Evolutionary conservation across 179 eudicot genomes (phyloP).

Genomic region (Pouteria campechiana): DNA sequence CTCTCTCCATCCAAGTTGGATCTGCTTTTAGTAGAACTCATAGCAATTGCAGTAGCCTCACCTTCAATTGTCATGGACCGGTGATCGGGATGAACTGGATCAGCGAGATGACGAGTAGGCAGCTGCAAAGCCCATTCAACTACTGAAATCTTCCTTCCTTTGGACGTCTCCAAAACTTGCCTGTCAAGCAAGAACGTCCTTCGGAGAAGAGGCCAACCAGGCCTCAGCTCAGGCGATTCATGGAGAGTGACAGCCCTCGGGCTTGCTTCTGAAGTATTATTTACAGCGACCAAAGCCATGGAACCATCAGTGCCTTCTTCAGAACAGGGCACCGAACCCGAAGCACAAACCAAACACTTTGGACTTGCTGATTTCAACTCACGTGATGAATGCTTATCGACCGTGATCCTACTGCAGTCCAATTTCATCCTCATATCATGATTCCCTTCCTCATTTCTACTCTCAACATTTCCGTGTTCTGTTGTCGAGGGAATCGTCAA

Average conservation of each 20-base stretch:
- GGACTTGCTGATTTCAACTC: too few relatives aligned
- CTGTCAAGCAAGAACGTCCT: conserved; percentile 20
- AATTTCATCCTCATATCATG: too few relatives aligned
- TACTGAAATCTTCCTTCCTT: conserved; percentile 27
- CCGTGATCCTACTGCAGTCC: too few relatives aligned
- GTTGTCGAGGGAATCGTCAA: too few relatives aligned
- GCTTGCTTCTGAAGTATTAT: conserved; percentile 37
- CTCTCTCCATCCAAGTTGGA: conserved; percentile 27
- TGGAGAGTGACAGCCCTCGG: too few relatives aligned
- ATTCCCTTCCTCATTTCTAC: too few relatives aligned
- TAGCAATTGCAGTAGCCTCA: conserved; percentile 5
- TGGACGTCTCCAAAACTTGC: conserved; percentile 10
- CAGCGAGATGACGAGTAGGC: conserved; percentile 26
- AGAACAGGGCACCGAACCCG: conserved; percentile 11
- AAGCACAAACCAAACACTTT: conserved; percentile 53
- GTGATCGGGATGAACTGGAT: too few relatives aligned
- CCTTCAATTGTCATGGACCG: too few relatives aligned
- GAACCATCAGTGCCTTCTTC: conserved; percentile 24
- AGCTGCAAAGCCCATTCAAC: conserved; percentile 44
- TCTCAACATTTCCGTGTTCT: too few relatives aligned
- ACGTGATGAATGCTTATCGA: too few relatives aligned
- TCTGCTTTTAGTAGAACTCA: conserved; percentile 7
- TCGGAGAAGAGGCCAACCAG: conserved; percentile 74
- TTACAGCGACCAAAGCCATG: conserved; percentile 46
- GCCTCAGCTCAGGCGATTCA: conserved; percentile 44